Percentiles rank a stretch among this genome's conserved stretches.
Conservation (phyloP, 1,284 basidiomycete genomes). For the Pholiota adiposa region DNA sequence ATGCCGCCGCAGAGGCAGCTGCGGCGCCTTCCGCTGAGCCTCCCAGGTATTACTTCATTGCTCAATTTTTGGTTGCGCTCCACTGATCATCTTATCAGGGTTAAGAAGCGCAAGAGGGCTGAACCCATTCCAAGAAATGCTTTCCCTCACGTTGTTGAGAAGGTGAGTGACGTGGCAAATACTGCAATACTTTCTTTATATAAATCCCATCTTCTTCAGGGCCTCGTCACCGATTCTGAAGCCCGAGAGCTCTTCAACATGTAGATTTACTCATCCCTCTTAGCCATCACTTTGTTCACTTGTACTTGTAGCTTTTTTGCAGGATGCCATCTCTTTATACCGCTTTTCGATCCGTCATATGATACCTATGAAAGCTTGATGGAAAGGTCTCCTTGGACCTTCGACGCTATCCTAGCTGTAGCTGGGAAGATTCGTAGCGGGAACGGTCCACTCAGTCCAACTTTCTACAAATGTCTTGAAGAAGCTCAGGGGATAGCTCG, state of each 20-base stretch:
- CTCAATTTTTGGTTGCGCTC: conserved; percentile 7
- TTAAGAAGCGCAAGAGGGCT: conserved; percentile 85
- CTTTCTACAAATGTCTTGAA: conserved; percentile 90
- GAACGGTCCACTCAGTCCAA: conserved; percentile 79
- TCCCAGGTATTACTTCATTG: conserved; percentile 45
- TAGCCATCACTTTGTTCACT: conserved; percentile 35
- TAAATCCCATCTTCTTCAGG: conserved; percentile 45
- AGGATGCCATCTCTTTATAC: conserved; percentile 94
- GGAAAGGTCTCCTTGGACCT: conserved; percentile 92
- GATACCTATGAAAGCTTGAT: conserved; percentile 90
- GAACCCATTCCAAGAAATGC: conserved; percentile 87
- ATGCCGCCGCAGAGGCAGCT: conserved; percentile 91
- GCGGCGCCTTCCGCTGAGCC: conserved; percentile 60
- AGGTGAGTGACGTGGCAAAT: conserved; percentile 45
- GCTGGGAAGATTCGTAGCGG: conserved; percentile 91
- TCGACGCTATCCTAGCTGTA: conserved; percentile 88
- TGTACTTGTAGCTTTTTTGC: conserved; percentile 81
- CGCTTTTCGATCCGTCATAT: conserved; percentile 87
- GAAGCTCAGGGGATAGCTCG: conserved; percentile 94
- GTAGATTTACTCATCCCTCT: conserved; percentile 45
- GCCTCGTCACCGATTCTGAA: conserved; percentile 76
- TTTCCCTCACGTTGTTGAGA: conserved; percentile 84
- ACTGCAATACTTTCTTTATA: conserved; percentile 12
- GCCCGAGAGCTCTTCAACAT: conserved; percentile 84
- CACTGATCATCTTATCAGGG: conserved; percentile 43